Evolutionary conservation across 441 rosid species (phyloP).

Genomic region (Euphorbia corollata): DNA sequence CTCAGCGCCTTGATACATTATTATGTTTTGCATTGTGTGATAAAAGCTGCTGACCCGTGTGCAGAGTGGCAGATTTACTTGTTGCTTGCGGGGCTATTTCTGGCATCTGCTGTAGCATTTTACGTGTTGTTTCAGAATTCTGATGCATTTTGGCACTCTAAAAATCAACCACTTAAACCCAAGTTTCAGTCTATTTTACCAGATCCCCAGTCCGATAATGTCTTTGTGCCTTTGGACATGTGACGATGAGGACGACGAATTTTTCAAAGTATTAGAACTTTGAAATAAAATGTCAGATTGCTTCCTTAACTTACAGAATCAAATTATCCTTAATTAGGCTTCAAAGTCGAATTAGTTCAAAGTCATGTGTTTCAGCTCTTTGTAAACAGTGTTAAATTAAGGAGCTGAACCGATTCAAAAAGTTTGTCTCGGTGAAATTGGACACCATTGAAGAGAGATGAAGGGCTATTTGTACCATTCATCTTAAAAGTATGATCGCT

Average conservation of each 20-base stretch:
- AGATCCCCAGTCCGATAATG: slow-evolving; percentile 62
- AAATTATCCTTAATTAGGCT: too few relatives aligned
- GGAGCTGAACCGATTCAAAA: too few relatives aligned
- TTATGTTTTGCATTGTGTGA: background rate
- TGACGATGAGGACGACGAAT: slow-evolving; percentile 18
- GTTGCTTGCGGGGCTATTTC: slow-evolving; percentile 59
- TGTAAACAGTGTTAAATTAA: too few relatives aligned
- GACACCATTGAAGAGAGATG: too few relatives aligned
- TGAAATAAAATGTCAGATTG: background rate
- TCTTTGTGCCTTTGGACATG: slow-evolving; percentile 62
- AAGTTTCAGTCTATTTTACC: slow-evolving; percentile 49
- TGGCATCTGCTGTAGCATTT: slow-evolving; percentile 71
- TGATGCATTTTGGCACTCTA: slow-evolving; percentile 78
- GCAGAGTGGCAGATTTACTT: slow-evolving; percentile 96
- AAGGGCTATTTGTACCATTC: too few relatives aligned
- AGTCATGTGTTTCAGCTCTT: too few relatives aligned
- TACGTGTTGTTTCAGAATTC: slow-evolving; percentile 81
- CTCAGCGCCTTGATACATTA: too few relatives aligned
- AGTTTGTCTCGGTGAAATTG: too few relatives aligned
- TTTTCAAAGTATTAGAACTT: background rate
- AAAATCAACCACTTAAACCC: slow-evolving; percentile 44
- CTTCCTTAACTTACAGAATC: background rate
- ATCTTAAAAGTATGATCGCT: too few relatives aligned
- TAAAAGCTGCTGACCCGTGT: slow-evolving; percentile 15
- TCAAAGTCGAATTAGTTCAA: too few relatives aligned